A percentile compares a stretch with the other conserved stretches of the same genome.
Evolutionary conservation across 768 basidiomycete genomes (phyloP).

Genomic region (Leucocoprinus birnbaumii): DNA sequence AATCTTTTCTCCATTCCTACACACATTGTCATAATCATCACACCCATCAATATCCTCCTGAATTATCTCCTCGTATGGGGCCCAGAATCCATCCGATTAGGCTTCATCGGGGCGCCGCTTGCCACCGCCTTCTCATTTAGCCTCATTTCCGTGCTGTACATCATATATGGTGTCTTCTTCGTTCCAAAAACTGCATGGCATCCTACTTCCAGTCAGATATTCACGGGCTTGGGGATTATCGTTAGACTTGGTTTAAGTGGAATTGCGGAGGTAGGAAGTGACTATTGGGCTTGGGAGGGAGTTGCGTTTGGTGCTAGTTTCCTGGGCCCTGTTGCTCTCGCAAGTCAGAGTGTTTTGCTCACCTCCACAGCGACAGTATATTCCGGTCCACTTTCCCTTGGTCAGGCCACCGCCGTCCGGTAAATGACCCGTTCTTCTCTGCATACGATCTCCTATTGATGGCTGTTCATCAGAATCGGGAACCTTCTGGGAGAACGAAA

Average conservation of each 20-base stretch:
- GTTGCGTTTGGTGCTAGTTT: constrained; percentile 55
- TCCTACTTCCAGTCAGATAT: constrained; percentile 61
- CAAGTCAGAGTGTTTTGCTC: constrained; percentile 84
- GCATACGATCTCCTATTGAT: background rate
- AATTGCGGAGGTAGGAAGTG: constrained; percentile 79
- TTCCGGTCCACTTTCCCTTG: constrained; percentile 87
- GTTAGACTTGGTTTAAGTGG: constrained; percentile 81
- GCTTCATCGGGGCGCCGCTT: constrained; percentile 91
- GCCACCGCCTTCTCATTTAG: constrained; percentile 90
- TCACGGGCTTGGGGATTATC: constrained; percentile 66
- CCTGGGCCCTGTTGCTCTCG: constrained; percentile 78
- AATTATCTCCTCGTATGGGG: constrained; percentile 92
- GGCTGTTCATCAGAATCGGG: constrained; percentile 59
- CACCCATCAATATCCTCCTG: constrained; percentile 80
- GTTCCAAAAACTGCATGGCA: constrained; percentile 82
- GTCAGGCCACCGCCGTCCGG: constrained; percentile 85
- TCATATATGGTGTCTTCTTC: constrained; percentile 61
- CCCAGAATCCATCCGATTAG: constrained; percentile 71
- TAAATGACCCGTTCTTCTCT: constrained; percentile 24
- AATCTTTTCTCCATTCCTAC: constrained; percentile 86
- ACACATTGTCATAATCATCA: constrained; percentile 74
- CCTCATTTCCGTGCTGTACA: constrained; percentile 63
- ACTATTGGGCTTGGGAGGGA: constrained; percentile 99
- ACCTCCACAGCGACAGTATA: constrained; percentile 70
- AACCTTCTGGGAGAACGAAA: constrained; percentile 85